Evolutionary conservation across 1,284 basidiomycete genomes (phyloP), one percentile per base, ranked within the genome.

Genomic region (Fomitopsis schrenkii): DNA sequence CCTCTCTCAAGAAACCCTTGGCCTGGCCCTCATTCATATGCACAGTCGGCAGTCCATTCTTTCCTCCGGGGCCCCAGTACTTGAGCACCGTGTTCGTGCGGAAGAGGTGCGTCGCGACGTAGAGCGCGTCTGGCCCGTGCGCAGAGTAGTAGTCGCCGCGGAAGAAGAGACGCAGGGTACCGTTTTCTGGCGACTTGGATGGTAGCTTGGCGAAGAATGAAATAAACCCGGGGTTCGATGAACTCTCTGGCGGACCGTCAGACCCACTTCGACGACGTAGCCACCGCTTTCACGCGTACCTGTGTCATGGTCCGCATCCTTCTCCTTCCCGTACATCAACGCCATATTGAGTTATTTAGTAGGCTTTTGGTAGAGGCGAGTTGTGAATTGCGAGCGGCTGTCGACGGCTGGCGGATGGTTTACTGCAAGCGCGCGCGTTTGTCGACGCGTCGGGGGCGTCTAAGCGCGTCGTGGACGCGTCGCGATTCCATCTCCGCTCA

Each of bases 41-140:
- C 58, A 97, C 93, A 57, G 87, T 89, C 0, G 93, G 87, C 0
- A 98, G 79, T 1, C 88, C 87, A 0, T 75, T 75, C 1, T 79
- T 81, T 14, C 84, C 84, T 1, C 85, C 85, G 0, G 74, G 68
- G 9, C 93, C 93, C 48, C 94, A 83, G 70, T 91, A 88, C 74
- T 94, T 93, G 75, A 97, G 80, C 59, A 95, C 92, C 0, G 91
- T 88, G 69, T 93, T 90, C 1, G 94, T 96, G 63, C 86, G 89
- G 74, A 88, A 97, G 61, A 97, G 89, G 68, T 93, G 82, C 40
- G 89, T 83, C 3, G 96, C 96, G 65, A 98, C 88, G 69, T 90
- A 94, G 44, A 88, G 78, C 1, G 97, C 97, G 73, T 98, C 97
- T 5, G 87, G 77, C 0, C 95, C 96, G 70, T 98, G 95, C 0